Conservation (phyloP, 1,284 basidiomycete species). For the Acaromyces ingoldii region DNA sequence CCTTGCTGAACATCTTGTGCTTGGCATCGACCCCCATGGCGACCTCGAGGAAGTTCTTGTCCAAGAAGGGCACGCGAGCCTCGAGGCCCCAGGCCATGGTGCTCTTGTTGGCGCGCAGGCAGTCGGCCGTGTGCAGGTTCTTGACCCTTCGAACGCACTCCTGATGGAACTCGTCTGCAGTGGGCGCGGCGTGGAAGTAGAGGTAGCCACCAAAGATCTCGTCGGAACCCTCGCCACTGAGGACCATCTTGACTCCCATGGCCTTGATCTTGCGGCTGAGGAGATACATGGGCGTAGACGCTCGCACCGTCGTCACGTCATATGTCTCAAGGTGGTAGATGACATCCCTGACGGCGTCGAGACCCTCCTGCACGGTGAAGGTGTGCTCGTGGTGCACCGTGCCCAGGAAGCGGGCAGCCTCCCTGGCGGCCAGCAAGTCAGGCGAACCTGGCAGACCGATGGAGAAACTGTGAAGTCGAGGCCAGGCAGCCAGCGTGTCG, state of each 20-base stretch:
- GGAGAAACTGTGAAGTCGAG: constrained; percentile 95
- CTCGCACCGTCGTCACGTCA: constrained; percentile 97
- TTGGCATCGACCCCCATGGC: constrained; percentile 85
- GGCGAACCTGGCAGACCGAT: constrained; percentile 93
- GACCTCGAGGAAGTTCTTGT: constrained; percentile 91
- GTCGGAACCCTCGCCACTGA: constrained; percentile 95
- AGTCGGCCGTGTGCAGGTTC: constrained; percentile 96
- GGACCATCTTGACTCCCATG: constrained; percentile 99
- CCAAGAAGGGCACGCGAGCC: constrained; percentile 96
- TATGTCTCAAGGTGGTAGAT: constrained; percentile 99
- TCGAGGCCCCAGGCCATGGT: constrained; percentile 99
- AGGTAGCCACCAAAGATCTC: constrained; percentile 99
- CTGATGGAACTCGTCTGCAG: constrained; percentile 83
- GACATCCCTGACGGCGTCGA: constrained; percentile 95
- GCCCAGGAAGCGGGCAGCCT: constrained; percentile 87
- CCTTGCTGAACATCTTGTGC: constrained; percentile 88
- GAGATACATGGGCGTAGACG: constrained; percentile 95
- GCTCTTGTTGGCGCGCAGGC: constrained; percentile 97
- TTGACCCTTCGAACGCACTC: constrained; percentile 93
- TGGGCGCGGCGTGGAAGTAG: constrained; percentile 98
- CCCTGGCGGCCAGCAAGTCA: constrained; percentile 87
- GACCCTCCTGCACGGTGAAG: constrained; percentile 95
- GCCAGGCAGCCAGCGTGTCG: constrained; percentile 69
- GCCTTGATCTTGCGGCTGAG: constrained; percentile 98
- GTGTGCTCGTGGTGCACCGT: constrained; percentile 97